Base-by-base conservation (phyloP, 805 yeast species). In the Kazachstania africana region DNA sequence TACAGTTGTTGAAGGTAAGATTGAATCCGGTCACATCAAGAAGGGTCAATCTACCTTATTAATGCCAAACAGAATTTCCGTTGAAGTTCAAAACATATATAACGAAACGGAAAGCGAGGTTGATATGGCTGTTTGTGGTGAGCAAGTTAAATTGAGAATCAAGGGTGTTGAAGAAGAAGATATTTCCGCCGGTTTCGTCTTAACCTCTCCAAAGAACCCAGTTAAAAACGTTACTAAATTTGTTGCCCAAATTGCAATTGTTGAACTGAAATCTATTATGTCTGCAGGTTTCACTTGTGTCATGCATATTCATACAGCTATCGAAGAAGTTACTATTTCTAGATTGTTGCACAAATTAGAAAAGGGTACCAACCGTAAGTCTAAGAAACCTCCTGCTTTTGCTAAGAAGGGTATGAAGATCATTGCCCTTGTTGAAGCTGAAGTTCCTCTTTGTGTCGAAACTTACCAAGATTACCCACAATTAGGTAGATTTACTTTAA, bases 351-450 rank as follows among this genome's bases (percentile, higher is more conserved):
- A 91, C 65, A 85, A 88, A 63, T 68, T 91, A 49, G 94, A 91
- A 60, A 88, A 82, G 67, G 96, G 95, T 41, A 85, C 97, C 36
- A 88, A 88, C 72, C 79, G 95, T 66, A 81, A 76, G 61, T 82
- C 95, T 38, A 91, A 85, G 72, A 85, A 82, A 59, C 82, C 98
- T 21, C 98, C 98, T 38, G 94, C 96, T 31, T 91, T 85, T 60
- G 99, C 97, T 42, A 91, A 88, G 64, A 82, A 83, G 71, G 98
- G 98, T 51, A 88, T 88, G 97, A 88, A 84, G 75, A 74, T 91
- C 47, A 87, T 91, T 57, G 98, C 96, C 21, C 72, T 79, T 27
- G 66, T 91, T 50, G 95, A 87, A 63, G 67, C 85, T 12, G 66
- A 75, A 28, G 85, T 75, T 46, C 88, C 95, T 16, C 82, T 91